Evolutionary conservation across 2,329 filamentous ascomycete species (phyloP), one percentile per base, ranked within the genome.

Genomic region (Sarocladium kiliense): DNA sequence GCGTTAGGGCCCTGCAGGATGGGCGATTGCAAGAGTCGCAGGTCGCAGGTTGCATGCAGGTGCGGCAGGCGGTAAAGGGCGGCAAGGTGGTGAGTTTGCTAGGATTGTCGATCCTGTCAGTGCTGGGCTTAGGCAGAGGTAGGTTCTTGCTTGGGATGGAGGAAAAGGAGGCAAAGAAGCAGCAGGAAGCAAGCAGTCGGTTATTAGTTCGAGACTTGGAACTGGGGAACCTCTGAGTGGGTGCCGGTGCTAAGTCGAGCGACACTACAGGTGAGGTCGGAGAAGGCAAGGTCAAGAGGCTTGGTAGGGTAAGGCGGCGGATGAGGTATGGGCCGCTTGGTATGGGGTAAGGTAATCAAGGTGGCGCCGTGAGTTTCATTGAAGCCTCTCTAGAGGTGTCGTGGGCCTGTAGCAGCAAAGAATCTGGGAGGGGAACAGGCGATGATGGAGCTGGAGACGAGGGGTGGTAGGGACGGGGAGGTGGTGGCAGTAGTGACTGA

Each of bases 31-130:
- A 27, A 47, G n/a, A 30, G 44, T 30, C 26, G 26, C 18, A 26
- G 41, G 44, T 49, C 25, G 26, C 18, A 51, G 30, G 27, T 51
- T 36, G 47, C 26, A 32, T 51, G 27, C 47, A 51, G n/a, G 47
- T 51, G 47, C 47, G 47, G 47, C n/a, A 51, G 47, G 47, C 47
- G 47, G 47, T 51, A 51, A 51, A 51, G 47, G 18, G 47, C 47
- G 47, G 47, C 47, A 51, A 51, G 26, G 47, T 36, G 30, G 47
- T 49, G 47, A 18, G 26, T 51, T 36, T 23, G 27, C 47, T 51
- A 18, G 30, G 11, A 32, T 9, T 21, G 27, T 36, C 47, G 18
- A 51, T 51, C 47, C 36, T 18, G 47, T 51, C 47, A 51, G 47
- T 18, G 44, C n/a, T 21, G 47, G 30, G 47, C 26, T 27, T 21